Base-by-base conservation (phyloP, 306 rosid genomes). In the Lupinus albus region DNA sequence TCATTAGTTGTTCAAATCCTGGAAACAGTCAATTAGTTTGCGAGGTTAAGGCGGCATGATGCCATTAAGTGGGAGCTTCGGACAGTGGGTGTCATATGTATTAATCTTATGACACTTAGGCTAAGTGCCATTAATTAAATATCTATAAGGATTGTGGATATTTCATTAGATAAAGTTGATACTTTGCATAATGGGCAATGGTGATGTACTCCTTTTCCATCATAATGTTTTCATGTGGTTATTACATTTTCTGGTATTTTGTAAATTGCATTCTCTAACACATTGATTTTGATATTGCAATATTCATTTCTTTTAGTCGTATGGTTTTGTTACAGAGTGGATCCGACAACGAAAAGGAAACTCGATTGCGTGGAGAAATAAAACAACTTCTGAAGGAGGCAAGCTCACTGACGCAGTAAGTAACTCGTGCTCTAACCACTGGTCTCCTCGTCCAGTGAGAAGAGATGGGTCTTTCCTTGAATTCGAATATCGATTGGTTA, bases 371-470 rank as follows among this genome's bases (percentile, higher is more conserved):
- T 33, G 77, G 17, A 63, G 95, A 88, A 79, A 90, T 93, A 73
- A 85, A 79, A 63, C 75, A 84, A 61, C 89, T 89, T 53, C 55
- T 86, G 82, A 89, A 75, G 68, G 97, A 89, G 75, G 98, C 96
- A 8, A 82, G 79, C 88, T 36, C 86, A 54, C 61, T 85, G 79
- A 88, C 97, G 2, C 96, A 88, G 98, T 89, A 76, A 84, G 96
- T 80, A n/a, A 61, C 65, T 38, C 17, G 0, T 49, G 45, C 30
- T 55, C 66, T 74, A 58, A 57, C 44, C 32, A 28, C 13, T 50
- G 30, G 16, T 65, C 59, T 46, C 59, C 47, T 67, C 30, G 47
- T 67, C 30, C 35, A 11, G 20, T 21, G 32, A 49, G 25, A 66
- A 20, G n/a, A 52, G 52, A 42, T 4, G 12, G 57, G 14, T 62